Evolutionary conservation across 2,329 filamentous ascomycete species (phyloP).

Genomic region (Aspergillus ochraceoroseus): DNA sequence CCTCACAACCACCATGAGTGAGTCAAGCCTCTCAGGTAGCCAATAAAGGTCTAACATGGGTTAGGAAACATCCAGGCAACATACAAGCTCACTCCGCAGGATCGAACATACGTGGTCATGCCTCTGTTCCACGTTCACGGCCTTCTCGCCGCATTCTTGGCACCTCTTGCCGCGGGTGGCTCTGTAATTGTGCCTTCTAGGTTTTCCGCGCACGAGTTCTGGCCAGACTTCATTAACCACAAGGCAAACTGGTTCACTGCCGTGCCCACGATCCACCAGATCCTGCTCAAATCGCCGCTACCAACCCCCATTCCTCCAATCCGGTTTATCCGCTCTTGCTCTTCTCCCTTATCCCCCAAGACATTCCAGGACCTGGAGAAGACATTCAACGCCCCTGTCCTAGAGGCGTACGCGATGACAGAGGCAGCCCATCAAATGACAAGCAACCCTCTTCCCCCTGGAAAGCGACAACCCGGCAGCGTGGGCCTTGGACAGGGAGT

Average conservation of each 20-base stretch:
- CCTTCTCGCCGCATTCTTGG: conserved; percentile 75
- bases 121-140: conserved; percentile 87
- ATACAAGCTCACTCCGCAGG: conserved; percentile 64
- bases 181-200: conserved; percentile 72
- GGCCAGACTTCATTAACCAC: conserved; percentile 68
- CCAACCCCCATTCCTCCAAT: conserved; percentile 67
- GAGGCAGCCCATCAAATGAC: conserved; percentile 61
- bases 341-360: conserved; percentile 75
- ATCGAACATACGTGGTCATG: conserved; percentile 84
- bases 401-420: conserved; percentile 91
- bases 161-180: conserved; percentile 68
- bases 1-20: conserved; percentile 73
- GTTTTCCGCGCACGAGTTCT: conserved; percentile 80
- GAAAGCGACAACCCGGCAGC: conserved; percentile 70
- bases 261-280: conserved; percentile 89
- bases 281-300: conserved; percentile 68
- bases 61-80: conserved; percentile 71
- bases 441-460: conserved; percentile 62
- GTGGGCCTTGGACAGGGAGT: conserved; percentile 81
- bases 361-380: conserved; percentile 74
- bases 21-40: conserved; percentile 23
- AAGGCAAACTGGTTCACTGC: conserved; percentile 88
- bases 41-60: not conserved
- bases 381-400: conserved; percentile 69
- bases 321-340: conserved; percentile 83